Evolutionary conservation across 2,329 filamentous ascomycete species (phyloP).

Genomic region (Colletotrichum sp.): DNA sequence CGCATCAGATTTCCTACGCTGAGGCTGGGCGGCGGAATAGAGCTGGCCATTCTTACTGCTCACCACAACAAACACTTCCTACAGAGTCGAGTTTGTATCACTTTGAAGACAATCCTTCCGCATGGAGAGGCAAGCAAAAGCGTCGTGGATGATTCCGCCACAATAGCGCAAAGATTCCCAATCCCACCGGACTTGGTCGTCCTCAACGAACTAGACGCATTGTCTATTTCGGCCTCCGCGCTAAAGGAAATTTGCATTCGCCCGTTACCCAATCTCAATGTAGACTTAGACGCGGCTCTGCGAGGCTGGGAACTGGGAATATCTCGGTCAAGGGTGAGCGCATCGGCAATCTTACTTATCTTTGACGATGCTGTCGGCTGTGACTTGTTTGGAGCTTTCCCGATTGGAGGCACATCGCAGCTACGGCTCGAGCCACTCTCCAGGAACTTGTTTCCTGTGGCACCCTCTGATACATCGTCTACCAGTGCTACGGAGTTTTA

Average conservation of each 20-base stretch:
- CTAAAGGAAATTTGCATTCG: not conserved
- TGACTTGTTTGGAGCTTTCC: not conserved
- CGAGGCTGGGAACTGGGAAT: not conserved
- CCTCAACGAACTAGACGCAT: not conserved
- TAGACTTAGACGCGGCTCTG: not conserved
- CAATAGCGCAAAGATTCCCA: not conserved
- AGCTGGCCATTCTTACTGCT: not conserved
- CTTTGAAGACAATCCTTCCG: not conserved
- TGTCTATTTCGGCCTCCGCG: not conserved
- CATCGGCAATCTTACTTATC: not conserved
- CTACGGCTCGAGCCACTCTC: not conserved
- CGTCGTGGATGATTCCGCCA: not conserved
- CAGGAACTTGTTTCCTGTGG: not conserved
- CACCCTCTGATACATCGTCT: not conserved
- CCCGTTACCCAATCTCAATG: not conserved
- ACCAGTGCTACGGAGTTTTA: not conserved
- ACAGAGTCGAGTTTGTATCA: not conserved
- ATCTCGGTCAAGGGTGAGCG: not conserved
- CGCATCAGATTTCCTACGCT: not conserved
- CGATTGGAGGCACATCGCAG: not conserved
- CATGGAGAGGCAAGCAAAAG: not conserved
- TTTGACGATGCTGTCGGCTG: not conserved
- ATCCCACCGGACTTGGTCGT: not conserved
- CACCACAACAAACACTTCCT: not conserved
- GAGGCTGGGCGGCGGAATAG: not conserved